Evolutionary conservation across 2,329 filamentous ascomycete species (phyloP).

Genomic region (Spiromastix sp.): DNA sequence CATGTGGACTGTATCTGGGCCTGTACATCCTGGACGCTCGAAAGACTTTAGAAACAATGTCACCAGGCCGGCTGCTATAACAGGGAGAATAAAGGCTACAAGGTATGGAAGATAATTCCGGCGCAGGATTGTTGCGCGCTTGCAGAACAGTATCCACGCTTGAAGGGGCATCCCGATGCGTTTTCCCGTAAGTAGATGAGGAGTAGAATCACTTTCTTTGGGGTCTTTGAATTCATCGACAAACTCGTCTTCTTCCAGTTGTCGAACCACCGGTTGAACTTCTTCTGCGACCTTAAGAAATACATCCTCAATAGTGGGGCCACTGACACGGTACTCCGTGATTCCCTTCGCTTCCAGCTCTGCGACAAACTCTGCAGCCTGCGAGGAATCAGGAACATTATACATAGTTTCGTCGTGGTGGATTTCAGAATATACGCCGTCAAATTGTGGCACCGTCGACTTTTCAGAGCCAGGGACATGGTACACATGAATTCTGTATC

Average conservation of each 20-base stretch:
- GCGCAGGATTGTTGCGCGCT: constrained; percentile 66
- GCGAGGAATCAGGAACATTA: constrained; percentile 55
- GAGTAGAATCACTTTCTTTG: constrained; percentile 13
- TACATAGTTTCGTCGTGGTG: constrained; percentile 65
- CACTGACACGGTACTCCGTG: constrained; percentile 71
- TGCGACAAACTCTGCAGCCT: constrained; percentile 62
- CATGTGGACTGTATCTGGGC: constrained; percentile 29
- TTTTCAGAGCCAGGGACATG: constrained; percentile 40
- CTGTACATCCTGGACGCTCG: constrained; percentile 42
- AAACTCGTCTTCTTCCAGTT: constrained; percentile 1
- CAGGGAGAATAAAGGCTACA: constrained; percentile 64
- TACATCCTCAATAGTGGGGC: constrained; percentile 86
- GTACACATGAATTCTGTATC: constrained; percentile 70
- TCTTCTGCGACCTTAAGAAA: constrained; percentile 82
- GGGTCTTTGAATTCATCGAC: constrained; percentile 7
- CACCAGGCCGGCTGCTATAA: constrained; percentile 68
- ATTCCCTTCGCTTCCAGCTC: constrained; percentile 57
- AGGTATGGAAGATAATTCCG: constrained; percentile 68
- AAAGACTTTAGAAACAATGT: constrained; percentile 61
- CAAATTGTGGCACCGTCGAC: constrained; percentile 38
- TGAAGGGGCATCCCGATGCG: constrained; percentile 62
- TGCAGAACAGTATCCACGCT: constrained; percentile 62
- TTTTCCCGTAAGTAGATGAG: constrained; percentile 53
- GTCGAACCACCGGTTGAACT: constrained; percentile 33
- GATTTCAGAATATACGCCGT: constrained; percentile 46